A percentile compares a stretch with the other conserved stretches of the same genome.
Conservation (phyloP, 139 green algal genomes). For the Coelastrella sp. region DNA sequence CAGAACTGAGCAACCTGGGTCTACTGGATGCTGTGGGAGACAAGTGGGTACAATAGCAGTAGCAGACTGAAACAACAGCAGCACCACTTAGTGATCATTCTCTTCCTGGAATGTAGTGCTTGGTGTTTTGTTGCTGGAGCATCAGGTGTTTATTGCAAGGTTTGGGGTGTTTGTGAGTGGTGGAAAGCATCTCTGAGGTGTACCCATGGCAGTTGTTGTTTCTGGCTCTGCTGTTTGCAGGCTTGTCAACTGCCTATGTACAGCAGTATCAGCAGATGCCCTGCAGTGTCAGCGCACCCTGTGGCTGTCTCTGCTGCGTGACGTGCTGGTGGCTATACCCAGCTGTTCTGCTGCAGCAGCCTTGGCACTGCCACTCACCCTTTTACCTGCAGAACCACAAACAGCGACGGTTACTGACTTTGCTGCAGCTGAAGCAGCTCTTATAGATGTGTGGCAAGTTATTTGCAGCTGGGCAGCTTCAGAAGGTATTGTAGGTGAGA, state of each 20-base stretch:
- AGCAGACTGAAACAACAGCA: no score
- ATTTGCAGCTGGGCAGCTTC: neutral
- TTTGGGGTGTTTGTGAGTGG: no score
- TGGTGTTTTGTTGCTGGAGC: no score
- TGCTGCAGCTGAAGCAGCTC: neutral
- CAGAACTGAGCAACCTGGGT: neutral
- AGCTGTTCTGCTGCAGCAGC: neutral
- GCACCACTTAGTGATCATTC: no score
- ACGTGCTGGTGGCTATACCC: neutral
- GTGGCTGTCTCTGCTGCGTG: conserved; percentile 18
- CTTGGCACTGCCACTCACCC: neutral
- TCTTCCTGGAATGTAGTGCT: no score
- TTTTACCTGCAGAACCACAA: neutral
- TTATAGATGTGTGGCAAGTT: conserved; percentile 8
- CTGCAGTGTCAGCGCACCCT: neutral
- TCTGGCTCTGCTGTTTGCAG: no score
- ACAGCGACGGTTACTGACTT: neutral
- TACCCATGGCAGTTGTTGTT: no score
- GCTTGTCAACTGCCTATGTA: neutral
- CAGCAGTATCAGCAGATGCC: neutral
- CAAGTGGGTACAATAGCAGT: neutral
- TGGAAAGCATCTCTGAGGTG: no score
- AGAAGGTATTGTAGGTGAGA: neutral
- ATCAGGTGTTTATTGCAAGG: no score
- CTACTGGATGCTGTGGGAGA: neutral